Conservation (phyloP, 2,329 filamentous ascomycete genomes). For the Hymenoscyphus linearis region DNA sequence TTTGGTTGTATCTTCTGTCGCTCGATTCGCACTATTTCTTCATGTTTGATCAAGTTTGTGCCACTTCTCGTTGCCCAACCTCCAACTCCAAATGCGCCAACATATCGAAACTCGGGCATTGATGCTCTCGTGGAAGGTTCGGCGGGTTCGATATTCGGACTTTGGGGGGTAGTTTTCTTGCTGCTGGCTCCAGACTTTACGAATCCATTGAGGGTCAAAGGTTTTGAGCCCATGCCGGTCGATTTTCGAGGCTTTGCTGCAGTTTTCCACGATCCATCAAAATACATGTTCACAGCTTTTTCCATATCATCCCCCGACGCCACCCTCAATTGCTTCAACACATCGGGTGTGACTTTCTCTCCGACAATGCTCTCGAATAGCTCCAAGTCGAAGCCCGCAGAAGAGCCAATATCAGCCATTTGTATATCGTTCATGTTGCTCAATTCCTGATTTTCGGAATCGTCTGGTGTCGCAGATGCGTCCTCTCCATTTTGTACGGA, state of each 20-base stretch:
- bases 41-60: constrained; percentile 66
- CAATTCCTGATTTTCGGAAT: neutral
- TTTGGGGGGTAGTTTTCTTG: constrained; percentile 7
- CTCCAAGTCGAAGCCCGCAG: constrained; percentile 46
- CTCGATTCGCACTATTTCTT: constrained; percentile 81
- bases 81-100: constrained; percentile 86
- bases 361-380: constrained; percentile 57
- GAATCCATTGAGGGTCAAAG: constrained; percentile 26
- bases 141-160: neutral
- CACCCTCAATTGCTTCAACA: constrained; percentile 46
- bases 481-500: constrained; percentile 22
- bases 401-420: constrained; percentile 24
- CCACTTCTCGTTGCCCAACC: constrained; percentile 92
- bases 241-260: constrained; percentile 2
- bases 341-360: constrained; percentile 45
- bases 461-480: constrained; percentile 13
- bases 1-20: constrained; percentile 64
- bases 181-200: constrained; percentile 16
- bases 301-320: constrained; percentile 54
- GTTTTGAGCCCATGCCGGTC: constrained; percentile 8
- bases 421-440: constrained; percentile 3
- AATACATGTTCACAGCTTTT: constrained; percentile 63
- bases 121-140: constrained; percentile 3
- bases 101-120: constrained; percentile 61
- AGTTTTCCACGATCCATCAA: constrained; percentile 60